Evolutionary conservation across 805 yeast species (phyloP).

Genomic region (Brettanomyces sp.): DNA sequence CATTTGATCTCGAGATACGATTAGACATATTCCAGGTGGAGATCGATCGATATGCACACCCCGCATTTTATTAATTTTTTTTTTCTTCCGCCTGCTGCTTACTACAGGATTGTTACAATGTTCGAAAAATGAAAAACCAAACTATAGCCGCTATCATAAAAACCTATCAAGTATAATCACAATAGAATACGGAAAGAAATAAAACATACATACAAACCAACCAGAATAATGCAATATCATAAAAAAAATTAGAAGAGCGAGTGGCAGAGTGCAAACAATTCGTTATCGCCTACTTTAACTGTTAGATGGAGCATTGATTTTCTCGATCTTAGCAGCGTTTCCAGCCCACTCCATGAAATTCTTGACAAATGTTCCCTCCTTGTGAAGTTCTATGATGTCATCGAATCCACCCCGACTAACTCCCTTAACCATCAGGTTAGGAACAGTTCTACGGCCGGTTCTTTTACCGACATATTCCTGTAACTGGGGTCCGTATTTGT

Average conservation of each 20-base stretch:
- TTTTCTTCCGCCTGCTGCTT: no score
- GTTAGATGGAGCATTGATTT: conserved; percentile 51
- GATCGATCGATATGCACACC: no score
- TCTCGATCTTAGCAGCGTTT: conserved; percentile 37
- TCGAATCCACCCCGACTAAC: conserved; percentile 82
- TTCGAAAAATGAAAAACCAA: no score
- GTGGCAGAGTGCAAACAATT: neutral
- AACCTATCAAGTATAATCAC: no score
- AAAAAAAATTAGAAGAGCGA: neutral
- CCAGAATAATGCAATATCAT: conserved; percentile 8
- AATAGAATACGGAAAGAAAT: neutral
- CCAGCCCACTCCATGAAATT: conserved; percentile 57
- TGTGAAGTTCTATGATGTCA: conserved; percentile 60
- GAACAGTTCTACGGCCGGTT: conserved; percentile 83
- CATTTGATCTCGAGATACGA: no score
- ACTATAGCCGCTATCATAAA: no score
- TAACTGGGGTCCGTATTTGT: conserved; percentile 63
- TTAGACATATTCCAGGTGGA: no score
- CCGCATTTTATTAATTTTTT: no score
- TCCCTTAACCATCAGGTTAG: conserved; percentile 73
- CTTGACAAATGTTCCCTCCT: conserved; percentile 41
- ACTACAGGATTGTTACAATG: no score
- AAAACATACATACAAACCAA: neutral
- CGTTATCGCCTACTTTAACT: neutral
- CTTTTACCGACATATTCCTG: conserved; percentile 60